Percentiles rank a stretch among this genome's conserved stretches.
These are phyloP conservation scores for Sanghuangporus baumii DNA, from an alignment of 1,284 basidiomycete genomes.

Conservation along the genomic window DNA sequence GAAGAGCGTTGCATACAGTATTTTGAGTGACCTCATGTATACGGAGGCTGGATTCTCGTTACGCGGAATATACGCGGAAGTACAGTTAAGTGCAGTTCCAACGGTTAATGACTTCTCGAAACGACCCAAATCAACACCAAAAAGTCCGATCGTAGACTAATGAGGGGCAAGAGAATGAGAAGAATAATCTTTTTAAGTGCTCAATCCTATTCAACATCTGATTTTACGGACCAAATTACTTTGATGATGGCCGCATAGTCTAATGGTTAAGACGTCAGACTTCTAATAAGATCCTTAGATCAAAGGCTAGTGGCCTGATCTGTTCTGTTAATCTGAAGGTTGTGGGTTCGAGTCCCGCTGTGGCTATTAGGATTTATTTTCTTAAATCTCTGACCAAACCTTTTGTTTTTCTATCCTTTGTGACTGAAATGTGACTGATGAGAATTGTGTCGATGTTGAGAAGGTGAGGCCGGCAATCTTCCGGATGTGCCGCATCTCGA, in stretches of 20 bases:
- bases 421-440: too few species aligned
- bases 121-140: too few species aligned
- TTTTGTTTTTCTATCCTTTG: too few species aligned
- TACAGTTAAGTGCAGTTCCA: too few species aligned
- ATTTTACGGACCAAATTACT: not conserved
- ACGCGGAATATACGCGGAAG: too few species aligned
- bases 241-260: constrained; percentile 10
- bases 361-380: constrained; percentile 9
- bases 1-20: too few species aligned
- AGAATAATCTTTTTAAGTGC: not conserved
- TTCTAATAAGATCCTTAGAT: not conserved
- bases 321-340: constrained; percentile 10
- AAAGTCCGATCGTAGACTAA: too few species aligned
- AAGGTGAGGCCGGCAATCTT: not conserved
- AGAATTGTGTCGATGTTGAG: not conserved
- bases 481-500: not conserved
- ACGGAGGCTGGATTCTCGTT: too few species aligned
- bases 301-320: not conserved
- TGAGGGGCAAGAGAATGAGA: not conserved
- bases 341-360: constrained; percentile 20
- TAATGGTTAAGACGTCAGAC: constrained; percentile 20
- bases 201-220: not conserved
- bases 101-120: too few species aligned
- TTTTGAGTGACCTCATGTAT: too few species aligned
- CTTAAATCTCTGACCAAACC: not conserved